Conservation (phyloP, 2,329 filamentous ascomycete genomes). For the Juglanconis oblonga region DNA sequence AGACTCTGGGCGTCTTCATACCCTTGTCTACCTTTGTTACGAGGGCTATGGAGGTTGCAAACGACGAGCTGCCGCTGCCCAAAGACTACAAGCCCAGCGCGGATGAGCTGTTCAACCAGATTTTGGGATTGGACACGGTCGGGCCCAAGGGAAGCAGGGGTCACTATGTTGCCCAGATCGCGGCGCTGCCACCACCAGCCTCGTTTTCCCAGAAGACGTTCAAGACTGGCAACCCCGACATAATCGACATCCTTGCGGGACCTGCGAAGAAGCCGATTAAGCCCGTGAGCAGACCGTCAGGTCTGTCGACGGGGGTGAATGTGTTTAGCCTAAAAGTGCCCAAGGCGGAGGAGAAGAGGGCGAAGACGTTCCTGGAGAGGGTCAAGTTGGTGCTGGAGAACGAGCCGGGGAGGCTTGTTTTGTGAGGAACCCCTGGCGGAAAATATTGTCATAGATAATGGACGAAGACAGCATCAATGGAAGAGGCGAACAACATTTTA, state of each 20-base stretch:
- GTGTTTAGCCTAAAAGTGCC: constrained; percentile 80
- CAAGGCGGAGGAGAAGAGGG: constrained; percentile 77
- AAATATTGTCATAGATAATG: background rate
- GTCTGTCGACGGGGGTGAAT: constrained; percentile 59
- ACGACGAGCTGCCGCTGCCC: constrained; percentile 75
- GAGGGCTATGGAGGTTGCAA: constrained; percentile 81
- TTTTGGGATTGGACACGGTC: constrained; percentile 66
- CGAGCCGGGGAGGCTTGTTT: constrained; percentile 72
- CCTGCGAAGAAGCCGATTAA: constrained; percentile 23
- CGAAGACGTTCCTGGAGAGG: constrained; percentile 76
- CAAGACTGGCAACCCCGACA: constrained; percentile 59
- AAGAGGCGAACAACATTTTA: background rate
- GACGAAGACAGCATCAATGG: constrained; percentile 13
- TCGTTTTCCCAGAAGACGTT: constrained; percentile 31
- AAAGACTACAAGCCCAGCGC: constrained; percentile 63
- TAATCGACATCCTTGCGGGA: constrained; percentile 75
- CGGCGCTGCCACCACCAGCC: constrained; percentile 49
- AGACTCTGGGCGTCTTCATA: constrained; percentile 73
- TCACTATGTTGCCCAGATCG: constrained; percentile 70
- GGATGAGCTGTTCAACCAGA: constrained; percentile 84
- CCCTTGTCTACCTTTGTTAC: constrained; percentile 85
- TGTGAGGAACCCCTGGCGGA: constrained; percentile 36
- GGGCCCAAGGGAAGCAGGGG: constrained; percentile 51
- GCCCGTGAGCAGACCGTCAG: constrained; percentile 39
- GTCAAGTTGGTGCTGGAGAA: constrained; percentile 80